These are phyloP conservation scores for Kodamaea alishanica DNA, from an alignment of 1,139 yeast species.

Conservation along the genomic window DNA sequence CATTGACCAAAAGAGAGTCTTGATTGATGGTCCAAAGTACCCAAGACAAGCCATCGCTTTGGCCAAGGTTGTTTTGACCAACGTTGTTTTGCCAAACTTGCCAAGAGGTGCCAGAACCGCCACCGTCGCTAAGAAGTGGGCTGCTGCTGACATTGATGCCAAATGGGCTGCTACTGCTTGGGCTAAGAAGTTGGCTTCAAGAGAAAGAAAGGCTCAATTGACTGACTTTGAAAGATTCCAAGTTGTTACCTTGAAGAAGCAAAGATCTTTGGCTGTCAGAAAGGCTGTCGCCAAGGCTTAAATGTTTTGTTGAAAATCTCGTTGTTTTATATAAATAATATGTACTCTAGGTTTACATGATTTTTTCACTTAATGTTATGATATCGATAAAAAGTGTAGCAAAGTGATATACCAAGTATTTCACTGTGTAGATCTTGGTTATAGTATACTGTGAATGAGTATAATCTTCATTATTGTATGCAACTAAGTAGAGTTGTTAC, in stretches of 20 bases:
- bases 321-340: slow-evolving; percentile 2
- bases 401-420: neutral
- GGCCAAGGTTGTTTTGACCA: slow-evolving; percentile 89
- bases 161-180: slow-evolving; percentile 93
- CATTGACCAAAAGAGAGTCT: slow-evolving; percentile 98
- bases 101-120: slow-evolving; percentile 94
- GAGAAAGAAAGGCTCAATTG: slow-evolving; percentile 87
- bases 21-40: slow-evolving; percentile 95
- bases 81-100: slow-evolving; percentile 75
- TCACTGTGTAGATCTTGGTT: too few species aligned
- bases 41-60: slow-evolving; percentile 90
- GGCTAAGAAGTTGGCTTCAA: slow-evolving; percentile 98
- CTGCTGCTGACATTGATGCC: slow-evolving; percentile 80
- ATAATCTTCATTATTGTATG: too few species aligned
- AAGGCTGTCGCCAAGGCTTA: slow-evolving; percentile 48
- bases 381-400: neutral
- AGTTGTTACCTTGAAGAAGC: slow-evolving; percentile 95
- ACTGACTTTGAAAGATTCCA: slow-evolving; percentile 99
- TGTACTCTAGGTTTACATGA: slow-evolving; percentile 8
- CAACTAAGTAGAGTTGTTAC: too few species aligned
- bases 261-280: slow-evolving; percentile 91
- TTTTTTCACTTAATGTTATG: slow-evolving; percentile 2
- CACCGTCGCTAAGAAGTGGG: slow-evolving; percentile 89
- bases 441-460: too few species aligned
- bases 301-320: slow-evolving; percentile 9